Percentiles rank a stretch among this genome's conserved stretches.
Conservation (phyloP, 2,329 filamentous ascomycete species). For the Neopestalotiopsis sp. region DNA sequence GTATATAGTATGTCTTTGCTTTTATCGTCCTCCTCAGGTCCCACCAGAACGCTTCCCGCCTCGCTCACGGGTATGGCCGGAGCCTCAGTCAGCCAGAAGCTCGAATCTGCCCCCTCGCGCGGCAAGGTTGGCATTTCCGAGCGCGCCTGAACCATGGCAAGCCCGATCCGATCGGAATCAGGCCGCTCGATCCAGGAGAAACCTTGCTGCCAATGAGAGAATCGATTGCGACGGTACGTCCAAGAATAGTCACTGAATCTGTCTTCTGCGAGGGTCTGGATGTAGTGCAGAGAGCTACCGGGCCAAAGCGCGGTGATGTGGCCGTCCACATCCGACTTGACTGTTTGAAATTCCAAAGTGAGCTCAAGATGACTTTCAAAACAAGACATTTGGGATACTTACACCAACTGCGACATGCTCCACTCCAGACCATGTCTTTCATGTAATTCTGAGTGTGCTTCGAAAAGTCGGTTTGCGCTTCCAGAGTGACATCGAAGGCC, state of each 20-base stretch:
- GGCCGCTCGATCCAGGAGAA: constrained; percentile 2
- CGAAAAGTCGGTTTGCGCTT: constrained; percentile 4
- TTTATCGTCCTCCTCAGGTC: background rate
- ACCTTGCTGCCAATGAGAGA: background rate
- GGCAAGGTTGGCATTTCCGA: background rate
- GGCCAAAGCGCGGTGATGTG: constrained; percentile 6
- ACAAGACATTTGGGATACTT: background rate
- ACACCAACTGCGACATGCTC: constrained; percentile 8
- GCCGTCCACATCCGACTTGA: background rate
- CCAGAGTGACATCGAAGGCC: constrained; percentile 1
- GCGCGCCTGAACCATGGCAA: background rate
- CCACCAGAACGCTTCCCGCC: background rate
- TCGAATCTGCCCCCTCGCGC: background rate
- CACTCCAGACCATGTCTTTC: constrained; percentile 9
- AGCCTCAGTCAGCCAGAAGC: constrained; percentile 5
- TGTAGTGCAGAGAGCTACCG: constrained; percentile 6
- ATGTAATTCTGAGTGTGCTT: constrained; percentile 3
- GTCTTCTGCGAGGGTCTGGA: constrained; percentile 2
- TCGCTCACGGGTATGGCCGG: background rate
- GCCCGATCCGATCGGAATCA: background rate
- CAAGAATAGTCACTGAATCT: constrained; percentile 1
- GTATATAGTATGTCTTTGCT: background rate
- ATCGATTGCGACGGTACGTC: background rate
- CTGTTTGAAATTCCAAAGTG: background rate
- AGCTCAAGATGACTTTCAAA: no score